Conservation (phyloP, 352 stramenopile species). For the Pythium insidiosum region DNA sequence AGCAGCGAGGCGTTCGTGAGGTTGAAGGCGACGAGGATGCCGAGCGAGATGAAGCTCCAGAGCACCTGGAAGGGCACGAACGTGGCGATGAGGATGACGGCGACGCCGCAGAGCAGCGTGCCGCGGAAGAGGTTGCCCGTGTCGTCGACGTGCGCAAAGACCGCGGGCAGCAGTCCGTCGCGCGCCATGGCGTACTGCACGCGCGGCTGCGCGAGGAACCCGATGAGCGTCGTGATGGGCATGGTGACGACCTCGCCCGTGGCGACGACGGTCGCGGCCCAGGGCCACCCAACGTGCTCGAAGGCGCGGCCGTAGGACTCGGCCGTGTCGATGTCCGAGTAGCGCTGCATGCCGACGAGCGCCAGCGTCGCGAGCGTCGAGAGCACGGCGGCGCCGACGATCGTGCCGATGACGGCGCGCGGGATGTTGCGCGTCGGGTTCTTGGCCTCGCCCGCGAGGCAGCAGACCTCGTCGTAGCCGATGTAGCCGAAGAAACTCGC, state of each 20-base stretch:
- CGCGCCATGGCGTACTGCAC: constrained; percentile 89
- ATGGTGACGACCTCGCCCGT: constrained; percentile 92
- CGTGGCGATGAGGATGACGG: constrained; percentile 44
- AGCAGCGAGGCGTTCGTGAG: constrained; percentile 83
- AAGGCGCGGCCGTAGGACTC: constrained; percentile 76
- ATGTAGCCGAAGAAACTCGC: constrained; percentile 96
- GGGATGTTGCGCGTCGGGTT: constrained; percentile 85
- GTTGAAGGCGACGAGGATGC: constrained; percentile 87
- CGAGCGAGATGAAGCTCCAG: constrained; percentile 88
- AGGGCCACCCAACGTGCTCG: constrained; percentile 40
- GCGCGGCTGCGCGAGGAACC: constrained; percentile 90
- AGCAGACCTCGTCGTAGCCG: constrained; percentile 96
- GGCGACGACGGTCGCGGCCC: constrained; percentile 80
- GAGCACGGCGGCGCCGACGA: constrained; percentile 74
- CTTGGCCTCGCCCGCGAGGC: constrained; percentile 84
- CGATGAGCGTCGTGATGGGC: constrained; percentile 94
- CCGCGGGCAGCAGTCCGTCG: constrained; percentile 87
- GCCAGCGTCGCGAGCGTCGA: constrained; percentile 85
- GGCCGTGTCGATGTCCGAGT: constrained; percentile 65
- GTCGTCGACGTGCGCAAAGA: constrained; percentile 73
- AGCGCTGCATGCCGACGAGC: constrained; percentile 90
- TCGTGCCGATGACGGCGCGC: constrained; percentile 83
- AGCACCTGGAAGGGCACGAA: constrained; percentile 82
- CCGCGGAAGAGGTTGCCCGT: constrained; percentile 69
- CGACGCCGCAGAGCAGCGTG: constrained; percentile 49